Base-by-base conservation (phyloP, 768 basidiomycete species). In the Auriscalpium microsporum region DNA sequence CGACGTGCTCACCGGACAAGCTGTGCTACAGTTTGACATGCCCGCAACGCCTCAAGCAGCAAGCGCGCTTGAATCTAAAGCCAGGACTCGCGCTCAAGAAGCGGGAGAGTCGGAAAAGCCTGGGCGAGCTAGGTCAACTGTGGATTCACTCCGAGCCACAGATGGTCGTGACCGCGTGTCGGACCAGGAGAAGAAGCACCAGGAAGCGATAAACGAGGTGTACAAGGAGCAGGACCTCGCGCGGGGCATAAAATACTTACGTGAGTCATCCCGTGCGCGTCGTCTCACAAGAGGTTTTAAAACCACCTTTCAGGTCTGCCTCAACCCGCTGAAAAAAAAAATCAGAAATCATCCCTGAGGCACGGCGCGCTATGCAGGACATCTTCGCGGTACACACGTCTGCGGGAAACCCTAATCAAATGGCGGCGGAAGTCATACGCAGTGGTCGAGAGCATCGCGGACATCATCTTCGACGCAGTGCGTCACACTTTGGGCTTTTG, bases 1-100 rank as follows among this genome's bases (percentile, higher is more conserved):
- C 96, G 16, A 99, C 96, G 33, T 98, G 96, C 72, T 89, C 90
- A 36, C 77, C 89, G 51, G 94, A 97, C 66, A 84, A 82, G 57
- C 72, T 98, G n/a, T 99, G 96, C 72, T 98, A 99, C 69, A 92
- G 89, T 60, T 98, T 97, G 60, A 94, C 93, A 28, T 99, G 96
- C 67, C 96, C 96, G 1, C 72, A 95, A 50, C 73, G 96, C 57
- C 70, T 96, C 56, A 94, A 98, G 71, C 96, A 98, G 68, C 94
- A 96, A 68, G 86, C 94, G 38, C 74, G 92, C 57, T 67, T 94
- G 69, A 95, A 97, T 71, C 88, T 97, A 86, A 93, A 94, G 69
- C 90, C 88, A 16, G 83, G 91, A 67, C 90, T 90, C 16, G 94
- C 90, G 10, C 74, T 98, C 57, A 57, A 47, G 53, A 57, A 90